Evolutionary conservation across 2,329 filamentous ascomycete species (phyloP).

Genomic region (Neonectria hederae): DNA sequence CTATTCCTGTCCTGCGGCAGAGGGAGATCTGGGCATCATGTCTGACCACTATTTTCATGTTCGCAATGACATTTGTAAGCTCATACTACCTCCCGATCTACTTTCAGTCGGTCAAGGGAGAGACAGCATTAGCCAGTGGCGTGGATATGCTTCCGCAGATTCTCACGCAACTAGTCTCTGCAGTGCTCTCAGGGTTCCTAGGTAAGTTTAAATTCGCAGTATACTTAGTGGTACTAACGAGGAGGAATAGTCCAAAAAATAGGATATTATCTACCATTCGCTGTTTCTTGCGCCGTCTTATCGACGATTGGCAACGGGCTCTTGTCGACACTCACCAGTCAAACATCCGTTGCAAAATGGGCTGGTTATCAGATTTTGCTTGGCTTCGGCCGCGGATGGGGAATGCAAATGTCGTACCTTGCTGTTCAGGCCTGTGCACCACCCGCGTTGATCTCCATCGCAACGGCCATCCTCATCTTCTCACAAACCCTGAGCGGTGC

Average conservation of each 20-base stretch:
- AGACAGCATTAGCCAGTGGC: conserved; percentile 42
- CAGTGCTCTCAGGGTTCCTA: conserved; percentile 35
- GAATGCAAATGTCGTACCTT: conserved; percentile 52
- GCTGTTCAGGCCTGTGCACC: conserved; percentile 43
- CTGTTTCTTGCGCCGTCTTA: conserved; percentile 47
- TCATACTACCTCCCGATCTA: conserved; percentile 61
- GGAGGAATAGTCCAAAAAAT: conserved; percentile 34
- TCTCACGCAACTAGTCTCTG: conserved; percentile 38
- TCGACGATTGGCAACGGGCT: conserved; percentile 51
- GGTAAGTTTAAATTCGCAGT: conserved; percentile 17
- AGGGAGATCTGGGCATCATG: conserved; percentile 55
- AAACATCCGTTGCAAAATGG: conserved; percentile 51
- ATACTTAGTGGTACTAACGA: conserved; percentile 1
- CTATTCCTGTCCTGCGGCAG: conserved; percentile 53
- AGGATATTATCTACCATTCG: conserved; percentile 57
- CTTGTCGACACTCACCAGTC: conserved; percentile 50
- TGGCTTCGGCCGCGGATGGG: conserved; percentile 56
- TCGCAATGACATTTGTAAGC: conserved; percentile 54
- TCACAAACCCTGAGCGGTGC: conserved; percentile 52
- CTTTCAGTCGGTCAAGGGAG: conserved; percentile 58
- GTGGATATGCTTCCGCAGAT: conserved; percentile 44
- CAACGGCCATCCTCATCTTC: conserved; percentile 41
- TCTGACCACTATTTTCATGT: conserved; percentile 54
- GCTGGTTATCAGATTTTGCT: conserved; percentile 54
- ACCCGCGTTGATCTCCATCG: conserved; percentile 39